A percentile compares a stretch with the other conserved stretches of the same genome.
Conservation (phyloP, 2,329 filamentous ascomycete species). For the Lasiodiplodia citricola region DNA sequence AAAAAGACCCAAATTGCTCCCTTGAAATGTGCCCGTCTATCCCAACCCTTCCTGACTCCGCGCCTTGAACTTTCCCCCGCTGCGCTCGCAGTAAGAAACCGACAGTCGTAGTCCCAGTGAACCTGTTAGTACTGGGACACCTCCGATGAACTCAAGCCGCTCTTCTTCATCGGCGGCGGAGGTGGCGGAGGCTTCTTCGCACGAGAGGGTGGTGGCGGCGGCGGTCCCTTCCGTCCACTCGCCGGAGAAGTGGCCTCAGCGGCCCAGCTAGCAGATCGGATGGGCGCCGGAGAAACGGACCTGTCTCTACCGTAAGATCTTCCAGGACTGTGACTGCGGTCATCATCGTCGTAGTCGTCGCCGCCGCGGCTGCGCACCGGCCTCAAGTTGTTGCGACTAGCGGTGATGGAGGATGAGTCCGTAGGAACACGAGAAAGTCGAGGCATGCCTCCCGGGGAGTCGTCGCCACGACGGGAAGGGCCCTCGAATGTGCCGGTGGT, state of each 20-base stretch:
- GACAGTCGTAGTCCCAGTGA: neutral
- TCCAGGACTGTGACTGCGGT: conserved; percentile 32
- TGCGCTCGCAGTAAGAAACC: neutral
- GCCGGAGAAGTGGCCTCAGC: conserved; percentile 31
- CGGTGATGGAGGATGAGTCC: conserved; percentile 58
- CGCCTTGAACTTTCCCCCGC: neutral
- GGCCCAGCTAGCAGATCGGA: conserved; percentile 56
- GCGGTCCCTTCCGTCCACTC: conserved; percentile 51
- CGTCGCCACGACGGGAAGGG: conserved; percentile 59
- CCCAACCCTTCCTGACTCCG: neutral
- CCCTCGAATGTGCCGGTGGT: conserved; percentile 63
- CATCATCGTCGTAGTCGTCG: conserved; percentile 40
- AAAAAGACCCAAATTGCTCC: conserved; percentile 4
- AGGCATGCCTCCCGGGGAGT: conserved; percentile 52
- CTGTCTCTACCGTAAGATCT: conserved; percentile 42
- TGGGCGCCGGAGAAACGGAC: conserved; percentile 60
- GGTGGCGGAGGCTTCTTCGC: conserved; percentile 70
- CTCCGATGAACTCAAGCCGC: conserved; percentile 47
- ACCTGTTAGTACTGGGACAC: conserved; percentile 13
- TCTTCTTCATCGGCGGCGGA: conserved; percentile 68
- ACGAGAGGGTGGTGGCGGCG: conserved; percentile 66
- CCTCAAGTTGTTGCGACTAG: conserved; percentile 55
- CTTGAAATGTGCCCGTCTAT: conserved; percentile 5
- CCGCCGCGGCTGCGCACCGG: conserved; percentile 43
- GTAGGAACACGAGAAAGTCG: conserved; percentile 60